Evolutionary conservation across 2,329 filamentous ascomycete genomes (phyloP).

Genomic region (Claviceps sp.): DNA sequence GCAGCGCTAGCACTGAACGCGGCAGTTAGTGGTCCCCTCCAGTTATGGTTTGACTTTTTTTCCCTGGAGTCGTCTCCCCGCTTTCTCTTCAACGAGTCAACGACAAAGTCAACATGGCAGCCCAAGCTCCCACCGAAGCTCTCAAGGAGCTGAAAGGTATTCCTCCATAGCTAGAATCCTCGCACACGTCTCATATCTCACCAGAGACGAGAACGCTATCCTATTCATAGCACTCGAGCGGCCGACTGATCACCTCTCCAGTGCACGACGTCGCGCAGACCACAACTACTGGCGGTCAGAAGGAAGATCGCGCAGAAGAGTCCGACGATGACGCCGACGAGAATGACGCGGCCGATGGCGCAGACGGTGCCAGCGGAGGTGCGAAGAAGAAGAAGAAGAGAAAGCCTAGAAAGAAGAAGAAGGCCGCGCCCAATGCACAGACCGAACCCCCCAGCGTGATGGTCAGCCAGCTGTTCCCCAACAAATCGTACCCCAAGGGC

Average conservation of each 20-base stretch:
- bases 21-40: too few species aligned
- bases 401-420: conserved; percentile 77
- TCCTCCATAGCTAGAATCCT: neutral
- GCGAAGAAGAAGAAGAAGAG: conserved; percentile 50
- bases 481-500: conserved; percentile 58
- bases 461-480: conserved; percentile 59
- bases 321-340: conserved; percentile 41
- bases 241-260: conserved; percentile 9
- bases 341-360: conserved; percentile 19
- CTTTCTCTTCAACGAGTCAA: conserved; percentile 2
- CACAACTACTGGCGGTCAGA: conserved; percentile 24
- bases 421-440: conserved; percentile 54
- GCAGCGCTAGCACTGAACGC: too few species aligned
- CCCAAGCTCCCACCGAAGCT: conserved; percentile 28
- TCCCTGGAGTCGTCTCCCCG: neutral
- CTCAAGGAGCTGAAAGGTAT: conserved; percentile 30
- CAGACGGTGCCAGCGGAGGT: conserved; percentile 23
- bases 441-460: conserved; percentile 60
- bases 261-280: conserved; percentile 27
- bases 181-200: neutral
- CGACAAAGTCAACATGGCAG: conserved; percentile 21
- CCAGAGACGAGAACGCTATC: neutral
- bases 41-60: neutral
- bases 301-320: conserved; percentile 32
- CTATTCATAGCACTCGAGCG: neutral